Conservation (phyloP, 192 early-diverging fungal genomes). For the Phlyctochytrium bullatum region DNA sequence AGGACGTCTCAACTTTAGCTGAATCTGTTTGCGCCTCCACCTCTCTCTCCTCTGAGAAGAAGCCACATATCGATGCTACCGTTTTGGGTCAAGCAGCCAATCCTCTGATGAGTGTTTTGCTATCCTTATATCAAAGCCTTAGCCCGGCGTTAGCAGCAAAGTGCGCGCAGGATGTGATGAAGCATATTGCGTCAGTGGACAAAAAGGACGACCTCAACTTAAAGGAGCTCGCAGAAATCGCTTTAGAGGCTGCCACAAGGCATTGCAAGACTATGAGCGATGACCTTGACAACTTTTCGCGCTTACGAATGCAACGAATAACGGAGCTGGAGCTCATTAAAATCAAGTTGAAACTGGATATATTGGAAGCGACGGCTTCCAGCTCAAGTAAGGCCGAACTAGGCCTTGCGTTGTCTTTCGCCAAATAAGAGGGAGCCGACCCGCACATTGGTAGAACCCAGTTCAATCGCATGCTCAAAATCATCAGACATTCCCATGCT, state of each 20-base stretch:
- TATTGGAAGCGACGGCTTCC: too few species aligned
- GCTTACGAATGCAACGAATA: too few species aligned
- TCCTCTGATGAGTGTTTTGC: background rate
- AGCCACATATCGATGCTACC: background rate
- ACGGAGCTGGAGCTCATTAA: too few species aligned
- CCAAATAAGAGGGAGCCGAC: slow-evolving; percentile 95
- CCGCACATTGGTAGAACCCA: slow-evolving; percentile 90
- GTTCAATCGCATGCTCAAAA: slow-evolving; percentile 77
- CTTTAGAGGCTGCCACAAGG: too few species aligned
- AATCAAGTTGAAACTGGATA: too few species aligned
- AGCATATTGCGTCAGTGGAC: too few species aligned
- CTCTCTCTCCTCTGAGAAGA: slow-evolving; percentile 1
- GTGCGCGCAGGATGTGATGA: background rate
- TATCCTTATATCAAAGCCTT: background rate
- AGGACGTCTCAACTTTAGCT: too few species aligned
- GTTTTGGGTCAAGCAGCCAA: background rate
- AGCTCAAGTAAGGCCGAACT: too few species aligned
- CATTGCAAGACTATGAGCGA: too few species aligned
- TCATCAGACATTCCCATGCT: slow-evolving; percentile 99
- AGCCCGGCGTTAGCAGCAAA: background rate
- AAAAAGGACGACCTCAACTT: too few species aligned
- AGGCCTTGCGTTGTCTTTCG: slow-evolving; percentile 21
- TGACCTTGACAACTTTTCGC: too few species aligned
- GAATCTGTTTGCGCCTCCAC: background rate
- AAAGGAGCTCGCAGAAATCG: too few species aligned